Conservation (phyloP, 306 rosid genomes). For the Trifolium fragiferum region DNA sequence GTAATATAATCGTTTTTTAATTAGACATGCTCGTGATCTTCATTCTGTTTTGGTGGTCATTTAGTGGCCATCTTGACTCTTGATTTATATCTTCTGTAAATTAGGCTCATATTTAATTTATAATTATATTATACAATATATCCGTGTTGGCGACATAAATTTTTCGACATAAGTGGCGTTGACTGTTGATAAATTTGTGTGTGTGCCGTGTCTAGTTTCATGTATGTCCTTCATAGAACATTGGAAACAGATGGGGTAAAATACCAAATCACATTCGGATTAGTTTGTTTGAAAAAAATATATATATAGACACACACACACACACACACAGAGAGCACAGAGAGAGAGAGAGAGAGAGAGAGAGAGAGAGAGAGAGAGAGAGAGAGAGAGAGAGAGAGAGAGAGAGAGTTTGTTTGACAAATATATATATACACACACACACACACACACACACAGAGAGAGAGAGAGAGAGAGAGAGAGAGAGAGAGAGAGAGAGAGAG, state of each 20-base stretch:
- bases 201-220: not conserved
- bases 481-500: slow-evolving; percentile 37
- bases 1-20: not conserved
- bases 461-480: no score
- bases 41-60: not conserved
- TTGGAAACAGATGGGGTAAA: slow-evolving; percentile 35
- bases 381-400: no score
- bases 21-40: not conserved
- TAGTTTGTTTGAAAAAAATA: slow-evolving; percentile 10
- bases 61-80: not conserved
- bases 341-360: no score
- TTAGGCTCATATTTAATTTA: not conserved
- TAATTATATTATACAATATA: not conserved
- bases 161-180: not conserved
- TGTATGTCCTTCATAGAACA: slow-evolving; percentile 19
- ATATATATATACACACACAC: not conserved
- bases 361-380: no score
- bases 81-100: not conserved
- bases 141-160: not conserved
- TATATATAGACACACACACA: no score
- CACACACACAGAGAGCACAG: no score
- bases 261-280: slow-evolving; percentile 23
- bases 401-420: not conserved
- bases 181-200: not conserved
- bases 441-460: no score